Percentiles rank a stretch among this genome's conserved stretches.
Evolutionary conservation across 441 rosid genomes (phyloP).

Genomic region (Erodium moschatum): DNA sequence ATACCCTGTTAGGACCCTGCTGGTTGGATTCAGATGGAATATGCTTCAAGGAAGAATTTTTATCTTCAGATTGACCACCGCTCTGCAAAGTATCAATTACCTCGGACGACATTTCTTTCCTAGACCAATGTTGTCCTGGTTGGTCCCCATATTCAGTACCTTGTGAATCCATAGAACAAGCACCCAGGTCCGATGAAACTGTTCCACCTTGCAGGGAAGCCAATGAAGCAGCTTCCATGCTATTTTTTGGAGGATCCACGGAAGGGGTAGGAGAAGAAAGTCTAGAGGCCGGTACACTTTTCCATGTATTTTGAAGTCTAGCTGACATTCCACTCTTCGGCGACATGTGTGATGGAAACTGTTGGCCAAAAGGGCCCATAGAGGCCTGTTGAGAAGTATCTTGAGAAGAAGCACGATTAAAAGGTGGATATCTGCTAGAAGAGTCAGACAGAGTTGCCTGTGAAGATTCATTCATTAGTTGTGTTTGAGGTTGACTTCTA

Average conservation of each 20-base stretch:
- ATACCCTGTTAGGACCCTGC: too few relatives aligned
- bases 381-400: constrained; percentile 26
- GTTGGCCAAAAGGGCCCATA: constrained; percentile 26
- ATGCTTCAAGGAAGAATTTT: constrained; percentile 19
- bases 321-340: constrained; percentile 34
- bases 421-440: constrained; percentile 20
- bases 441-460: constrained; percentile 22
- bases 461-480: constrained; percentile 29
- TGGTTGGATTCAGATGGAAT: constrained; percentile 10
- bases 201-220: constrained; percentile 28
- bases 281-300: constrained; percentile 33
- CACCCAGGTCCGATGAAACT: constrained; percentile 31
- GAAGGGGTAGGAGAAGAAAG: constrained; percentile 30
- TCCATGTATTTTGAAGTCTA: constrained; percentile 32
- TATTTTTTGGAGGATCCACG: constrained; percentile 29
- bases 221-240: constrained; percentile 31
- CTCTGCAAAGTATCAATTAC: too few relatives aligned
- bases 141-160: constrained; percentile 3
- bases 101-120: too few relatives aligned
- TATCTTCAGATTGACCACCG: constrained; percentile 22
- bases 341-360: constrained; percentile 39
- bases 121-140: too few relatives aligned
- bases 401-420: constrained; percentile 27
- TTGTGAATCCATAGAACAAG: constrained; percentile 23
- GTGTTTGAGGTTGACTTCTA: constrained; percentile 35